Base-by-base conservation (phyloP, 306 rosid species). In the Luffa aegyptiaca region DNA sequence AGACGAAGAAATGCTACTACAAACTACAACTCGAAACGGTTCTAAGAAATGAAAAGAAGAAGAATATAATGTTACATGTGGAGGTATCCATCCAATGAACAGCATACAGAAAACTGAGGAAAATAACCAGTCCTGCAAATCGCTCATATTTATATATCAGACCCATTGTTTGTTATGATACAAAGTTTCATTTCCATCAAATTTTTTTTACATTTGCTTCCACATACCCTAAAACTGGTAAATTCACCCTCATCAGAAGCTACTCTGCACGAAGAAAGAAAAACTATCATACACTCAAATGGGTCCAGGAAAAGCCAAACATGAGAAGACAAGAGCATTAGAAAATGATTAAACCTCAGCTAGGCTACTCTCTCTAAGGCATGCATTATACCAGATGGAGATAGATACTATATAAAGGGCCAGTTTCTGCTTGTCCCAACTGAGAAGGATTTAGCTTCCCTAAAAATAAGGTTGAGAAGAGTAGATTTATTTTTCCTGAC, bases 161-260 rank as follows among this genome's bases (percentile, higher is more conserved):
- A 75, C 79, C 44, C 44, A 75, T 55, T 35, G 48, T 75, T 75
- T 75, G 17, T 75, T 75, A 75, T 75, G 79, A 18, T 75, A 75
- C 79, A 75, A 49, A 31, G 10, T 48, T 36, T 35, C 79, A 53
- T 8, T 36, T 74, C 56, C 61, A 74, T 62, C 78, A 73, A 2
- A 17, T 35, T 74, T 31, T 49, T 55, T 76, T 57, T 77, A 77
- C 80, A 56, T 79, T 66, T 86, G 82, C 81, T 78, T 83, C 87
- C 88, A 83, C 88, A 83, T 80, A 83, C 77, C 81, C 89, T 80
- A 84, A 87, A 77, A 84, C 81, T 58, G 93, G 88, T 86, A 88
- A 88, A 88, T 86, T 85, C 93, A 89, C 97, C 97, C 80, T 91
- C 89, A 41, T 84, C 88, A 87, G 83, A 86, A 85, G 92, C 92